Conservation (phyloP, 169 alveolate genomes). For the Perkinsus olseni region DNA sequence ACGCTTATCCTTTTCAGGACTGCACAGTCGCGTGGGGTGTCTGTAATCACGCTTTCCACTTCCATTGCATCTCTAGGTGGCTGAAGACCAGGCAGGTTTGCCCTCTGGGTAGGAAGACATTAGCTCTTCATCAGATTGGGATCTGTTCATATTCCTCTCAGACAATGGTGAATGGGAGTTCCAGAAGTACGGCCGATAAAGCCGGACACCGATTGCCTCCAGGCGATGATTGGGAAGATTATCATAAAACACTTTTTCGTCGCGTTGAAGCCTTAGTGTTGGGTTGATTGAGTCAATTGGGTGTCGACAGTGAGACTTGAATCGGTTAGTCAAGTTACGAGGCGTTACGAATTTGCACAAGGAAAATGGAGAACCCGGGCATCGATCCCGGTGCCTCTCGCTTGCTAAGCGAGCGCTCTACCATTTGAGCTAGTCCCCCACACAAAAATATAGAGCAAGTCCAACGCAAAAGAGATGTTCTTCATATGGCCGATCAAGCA, state of each 20-base stretch:
- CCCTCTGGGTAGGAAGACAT: conserved; percentile 81
- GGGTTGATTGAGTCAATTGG: not conserved
- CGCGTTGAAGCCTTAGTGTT: not conserved
- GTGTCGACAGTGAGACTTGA: too few relatives aligned
- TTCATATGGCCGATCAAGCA: too few relatives aligned
- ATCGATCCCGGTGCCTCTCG: conserved; percentile 99
- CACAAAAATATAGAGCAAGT: too few relatives aligned
- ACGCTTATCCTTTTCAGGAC: conserved; percentile 39
- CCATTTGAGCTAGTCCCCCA: conserved; percentile 97
- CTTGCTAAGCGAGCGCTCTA: conserved; percentile 99
- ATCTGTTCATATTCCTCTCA: not conserved
- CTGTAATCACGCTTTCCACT: conserved; percentile 97
- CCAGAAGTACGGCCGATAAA: conserved; percentile 32
- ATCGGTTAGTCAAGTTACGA: too few relatives aligned
- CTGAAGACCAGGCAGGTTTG: conserved; percentile 93
- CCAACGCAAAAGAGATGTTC: too few relatives aligned
- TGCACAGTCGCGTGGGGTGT: conserved; percentile 99
- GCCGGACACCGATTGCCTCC: not conserved
- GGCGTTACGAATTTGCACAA: too few relatives aligned
- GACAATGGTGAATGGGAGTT: conserved; percentile 39
- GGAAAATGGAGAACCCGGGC: conserved; percentile 65
- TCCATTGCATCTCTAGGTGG: conserved; percentile 98
- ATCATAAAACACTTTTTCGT: not conserved
- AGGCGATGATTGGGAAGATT: not conserved
- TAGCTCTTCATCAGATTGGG: conserved; percentile 1